phyloP scores from a whole-genome alignment of 2,329 filamentous ascomycete genomes.

The Pseudocercospora cruenta region DNA sequence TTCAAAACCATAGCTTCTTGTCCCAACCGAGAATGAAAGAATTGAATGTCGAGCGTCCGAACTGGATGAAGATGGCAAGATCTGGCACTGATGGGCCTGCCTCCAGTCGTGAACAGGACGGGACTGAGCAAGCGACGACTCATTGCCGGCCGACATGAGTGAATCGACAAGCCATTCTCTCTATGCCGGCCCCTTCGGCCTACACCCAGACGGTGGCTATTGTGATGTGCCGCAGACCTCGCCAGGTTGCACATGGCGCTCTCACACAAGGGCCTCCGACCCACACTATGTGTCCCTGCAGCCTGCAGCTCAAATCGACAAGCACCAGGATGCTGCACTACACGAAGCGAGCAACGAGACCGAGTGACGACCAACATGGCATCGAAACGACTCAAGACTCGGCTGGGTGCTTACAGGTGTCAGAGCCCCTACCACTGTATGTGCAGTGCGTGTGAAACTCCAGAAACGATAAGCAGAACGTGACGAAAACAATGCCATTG shows the following conservation, averaged over 20 bases:
- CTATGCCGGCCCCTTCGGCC: background rate
- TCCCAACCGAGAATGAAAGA: too few species aligned
- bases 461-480: conserved; percentile 1
- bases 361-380: background rate
- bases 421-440: background rate
- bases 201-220: background rate
- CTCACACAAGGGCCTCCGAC: background rate
- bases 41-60: background rate
- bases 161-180: background rate
- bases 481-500: conserved; percentile 18
- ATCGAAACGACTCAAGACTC: background rate
- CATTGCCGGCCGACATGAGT: background rate
- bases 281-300: conserved; percentile 3
- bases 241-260: background rate
- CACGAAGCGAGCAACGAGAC: background rate
- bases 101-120: background rate
- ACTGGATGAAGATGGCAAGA: background rate
- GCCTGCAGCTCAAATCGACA: background rate
- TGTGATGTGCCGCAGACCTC: background rate
- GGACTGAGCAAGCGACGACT: background rate
- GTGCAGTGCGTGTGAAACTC: conserved; percentile 6
- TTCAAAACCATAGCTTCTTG: too few species aligned
- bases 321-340: background rate
- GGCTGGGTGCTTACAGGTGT: background rate
- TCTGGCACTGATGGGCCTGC: background rate